Evolutionary conservation across 179 eudicot species (phyloP).

Genomic region (Corrigiola litoralis): DNA sequence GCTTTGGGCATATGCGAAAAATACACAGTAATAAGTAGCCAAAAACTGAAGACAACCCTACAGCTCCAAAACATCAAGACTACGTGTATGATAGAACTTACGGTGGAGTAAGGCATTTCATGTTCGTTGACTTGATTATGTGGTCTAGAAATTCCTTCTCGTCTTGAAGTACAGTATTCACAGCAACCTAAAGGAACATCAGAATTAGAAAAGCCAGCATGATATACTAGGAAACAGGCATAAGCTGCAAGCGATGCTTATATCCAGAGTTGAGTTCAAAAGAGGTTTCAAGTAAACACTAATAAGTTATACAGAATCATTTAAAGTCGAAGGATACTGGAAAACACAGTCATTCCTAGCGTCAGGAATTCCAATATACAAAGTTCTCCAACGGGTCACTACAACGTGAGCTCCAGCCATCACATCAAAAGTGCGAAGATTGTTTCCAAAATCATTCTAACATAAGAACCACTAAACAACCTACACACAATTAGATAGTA

Average conservation of each 20-base stretch:
- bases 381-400: too few relatives aligned
- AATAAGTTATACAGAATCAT: not conserved
- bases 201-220: not conserved
- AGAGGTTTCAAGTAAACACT: not conserved
- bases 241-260: not conserved
- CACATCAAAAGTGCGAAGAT: too few relatives aligned
- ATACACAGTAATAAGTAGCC: not conserved
- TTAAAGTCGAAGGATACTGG: not conserved
- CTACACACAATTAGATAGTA: too few relatives aligned
- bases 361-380: too few relatives aligned
- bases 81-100: constrained; percentile 32
- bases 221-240: not conserved
- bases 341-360: too few relatives aligned
- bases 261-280: not conserved
- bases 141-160: constrained; percentile 70
- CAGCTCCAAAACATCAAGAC: not conserved
- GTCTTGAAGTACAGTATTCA: constrained; percentile 60
- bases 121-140: constrained; percentile 69
- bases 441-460: too few relatives aligned
- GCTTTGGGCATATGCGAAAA: not conserved
- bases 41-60: too few relatives aligned
- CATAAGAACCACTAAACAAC: too few relatives aligned
- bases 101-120: constrained; percentile 75
- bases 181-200: constrained; percentile 52
- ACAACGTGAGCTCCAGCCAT: too few relatives aligned